Evolutionary conservation across 1,284 basidiomycete genomes (phyloP).

Genomic region (Paramarasmius palmivorus): DNA sequence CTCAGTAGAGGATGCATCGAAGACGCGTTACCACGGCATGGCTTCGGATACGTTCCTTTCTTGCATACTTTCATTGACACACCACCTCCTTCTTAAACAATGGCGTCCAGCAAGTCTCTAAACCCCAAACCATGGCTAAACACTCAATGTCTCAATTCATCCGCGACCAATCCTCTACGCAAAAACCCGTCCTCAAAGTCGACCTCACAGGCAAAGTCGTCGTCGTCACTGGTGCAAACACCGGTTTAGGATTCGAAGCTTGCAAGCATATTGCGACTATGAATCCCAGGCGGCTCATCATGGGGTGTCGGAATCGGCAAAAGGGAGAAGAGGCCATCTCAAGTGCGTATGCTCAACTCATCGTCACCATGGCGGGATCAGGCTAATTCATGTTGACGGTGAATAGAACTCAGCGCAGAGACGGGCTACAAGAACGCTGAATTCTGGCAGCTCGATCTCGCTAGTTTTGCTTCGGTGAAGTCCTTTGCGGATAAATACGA

Average conservation of each 20-base stretch:
- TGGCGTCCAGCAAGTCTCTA: no score
- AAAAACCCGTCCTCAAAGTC: constrained; percentile 13
- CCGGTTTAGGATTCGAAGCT: constrained; percentile 33
- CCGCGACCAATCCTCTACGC: not conserved
- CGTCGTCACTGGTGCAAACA: constrained; percentile 34
- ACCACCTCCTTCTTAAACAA: no score
- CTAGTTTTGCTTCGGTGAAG: constrained; percentile 35
- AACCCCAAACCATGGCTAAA: no score
- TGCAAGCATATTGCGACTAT: constrained; percentile 32
- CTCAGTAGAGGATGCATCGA: no score
- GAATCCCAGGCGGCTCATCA: constrained; percentile 28
- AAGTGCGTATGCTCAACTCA: constrained; percentile 15
- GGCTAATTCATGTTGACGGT: not conserved
- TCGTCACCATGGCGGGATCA: not conserved
- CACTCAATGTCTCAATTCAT: no score
- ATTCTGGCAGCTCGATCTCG: constrained; percentile 39
- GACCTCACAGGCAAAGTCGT: constrained; percentile 31
- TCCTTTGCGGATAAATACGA: constrained; percentile 37
- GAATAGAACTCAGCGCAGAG: constrained; percentile 29
- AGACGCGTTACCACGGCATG: no score
- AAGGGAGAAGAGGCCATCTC: constrained; percentile 23
- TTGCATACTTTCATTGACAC: no score
- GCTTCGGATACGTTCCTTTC: no score
- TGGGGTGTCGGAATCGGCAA: constrained; percentile 26
- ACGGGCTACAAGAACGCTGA: constrained; percentile 33